Conservation (phyloP, 441 rosid species). For the Populus hybrid region DNA sequence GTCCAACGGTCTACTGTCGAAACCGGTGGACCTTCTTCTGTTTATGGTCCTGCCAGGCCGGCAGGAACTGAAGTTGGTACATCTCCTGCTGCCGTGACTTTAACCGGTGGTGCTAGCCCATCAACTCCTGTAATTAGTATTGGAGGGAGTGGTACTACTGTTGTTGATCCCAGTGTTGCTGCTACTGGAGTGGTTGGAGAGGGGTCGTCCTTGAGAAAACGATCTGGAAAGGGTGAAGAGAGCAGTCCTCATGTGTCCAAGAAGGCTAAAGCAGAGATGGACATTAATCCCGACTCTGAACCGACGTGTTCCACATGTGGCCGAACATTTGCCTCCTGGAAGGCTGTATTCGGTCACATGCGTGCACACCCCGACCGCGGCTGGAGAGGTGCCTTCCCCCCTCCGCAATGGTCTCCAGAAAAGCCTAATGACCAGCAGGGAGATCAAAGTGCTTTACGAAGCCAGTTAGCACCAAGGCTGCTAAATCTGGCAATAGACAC, state of each 20-base stretch:
- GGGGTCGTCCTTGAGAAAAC: not conserved
- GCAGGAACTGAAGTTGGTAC: too few species aligned
- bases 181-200: too few species aligned
- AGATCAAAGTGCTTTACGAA: not conserved
- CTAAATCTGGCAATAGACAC: not conserved
- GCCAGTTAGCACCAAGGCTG: constrained; percentile 10
- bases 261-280: constrained; percentile 10
- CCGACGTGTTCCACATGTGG: constrained; percentile 14
- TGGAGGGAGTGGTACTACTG: too few species aligned
- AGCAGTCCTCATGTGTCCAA: not conserved
- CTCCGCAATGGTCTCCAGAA: constrained; percentile 5
- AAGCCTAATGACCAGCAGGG: not conserved
- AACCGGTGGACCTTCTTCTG: too few species aligned
- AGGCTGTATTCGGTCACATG: constrained; percentile 15
- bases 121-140: too few species aligned
- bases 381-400: constrained; percentile 22
- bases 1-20: too few species aligned
- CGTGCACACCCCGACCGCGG: constrained; percentile 13
- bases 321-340: constrained; percentile 19
- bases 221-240: not conserved
- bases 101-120: too few species aligned
- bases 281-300: constrained; percentile 8
- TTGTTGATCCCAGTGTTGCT: too few species aligned
- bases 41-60: too few species aligned
- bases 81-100: too few species aligned